Conservation (phyloP, 805 yeast genomes). For the Ogataea trehaloabstinens region DNA sequence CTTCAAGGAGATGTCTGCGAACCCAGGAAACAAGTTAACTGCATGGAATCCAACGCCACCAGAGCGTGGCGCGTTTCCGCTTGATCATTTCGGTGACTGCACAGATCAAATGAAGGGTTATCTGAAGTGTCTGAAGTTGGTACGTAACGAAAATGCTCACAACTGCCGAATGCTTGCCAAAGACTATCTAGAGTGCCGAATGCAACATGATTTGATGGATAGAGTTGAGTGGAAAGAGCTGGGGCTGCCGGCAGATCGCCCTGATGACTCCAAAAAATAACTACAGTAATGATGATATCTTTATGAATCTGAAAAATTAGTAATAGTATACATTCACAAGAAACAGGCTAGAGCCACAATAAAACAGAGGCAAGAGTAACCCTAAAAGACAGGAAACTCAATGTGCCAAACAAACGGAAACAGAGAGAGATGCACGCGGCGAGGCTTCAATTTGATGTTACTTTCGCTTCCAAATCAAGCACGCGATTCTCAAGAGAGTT, state of each 20-base stretch:
- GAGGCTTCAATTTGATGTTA: not conserved
- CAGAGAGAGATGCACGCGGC: not conserved
- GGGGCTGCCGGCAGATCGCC: constrained; percentile 34
- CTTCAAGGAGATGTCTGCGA: constrained; percentile 32
- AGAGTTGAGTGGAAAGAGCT: constrained; percentile 35
- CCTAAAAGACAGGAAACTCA: no score
- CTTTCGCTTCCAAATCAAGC: constrained; percentile 16
- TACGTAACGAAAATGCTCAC: constrained; percentile 83
- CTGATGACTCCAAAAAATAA: constrained; percentile 1
- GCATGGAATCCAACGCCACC: constrained; percentile 86
- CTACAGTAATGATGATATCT: not conserved
- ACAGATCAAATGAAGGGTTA: constrained; percentile 70
- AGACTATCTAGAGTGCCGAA: constrained; percentile 77
- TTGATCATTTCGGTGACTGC: constrained; percentile 88
- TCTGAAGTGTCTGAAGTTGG: constrained; percentile 72
- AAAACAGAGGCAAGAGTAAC: no score
- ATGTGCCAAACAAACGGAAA: no score
- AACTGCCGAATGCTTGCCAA: constrained; percentile 86
- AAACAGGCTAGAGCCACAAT: no score
- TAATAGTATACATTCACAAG: no score
- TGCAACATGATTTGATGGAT: constrained; percentile 61
- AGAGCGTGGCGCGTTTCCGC: constrained; percentile 92
- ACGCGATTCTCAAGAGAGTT: constrained; percentile 18
- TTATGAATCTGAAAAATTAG: constrained; percentile 4
- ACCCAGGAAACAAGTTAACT: constrained; percentile 45